phyloP scores from a whole-genome alignment of 257 asterid genomes.

The Capsicum chinense region DNA sequence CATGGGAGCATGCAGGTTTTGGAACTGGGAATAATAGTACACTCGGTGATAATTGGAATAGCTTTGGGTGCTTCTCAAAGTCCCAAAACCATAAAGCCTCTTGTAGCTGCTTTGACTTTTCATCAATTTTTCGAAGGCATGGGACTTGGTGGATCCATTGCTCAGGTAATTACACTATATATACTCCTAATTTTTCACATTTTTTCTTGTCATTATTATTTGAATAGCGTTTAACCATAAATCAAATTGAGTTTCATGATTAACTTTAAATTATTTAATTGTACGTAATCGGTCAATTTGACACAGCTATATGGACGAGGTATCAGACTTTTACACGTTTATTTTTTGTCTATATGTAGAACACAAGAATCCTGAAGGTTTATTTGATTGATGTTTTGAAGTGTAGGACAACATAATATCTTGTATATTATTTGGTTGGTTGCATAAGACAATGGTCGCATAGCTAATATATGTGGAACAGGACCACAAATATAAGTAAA shows the following conservation, averaged over 20 bases:
- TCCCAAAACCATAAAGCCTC: constrained; percentile 28
- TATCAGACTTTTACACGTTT: no score
- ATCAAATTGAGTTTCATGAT: not conserved
- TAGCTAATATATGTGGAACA: not conserved
- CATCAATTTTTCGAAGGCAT: constrained; percentile 34
- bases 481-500: not conserved
- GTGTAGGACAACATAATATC: not conserved
- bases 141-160: constrained; percentile 36
- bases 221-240: not conserved
- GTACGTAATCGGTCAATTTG: no score
- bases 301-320: not conserved
- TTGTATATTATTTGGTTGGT: not conserved
- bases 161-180: constrained; percentile 18
- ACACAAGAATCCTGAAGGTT: no score
- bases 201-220: not conserved
- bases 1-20: constrained; percentile 18
- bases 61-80: constrained; percentile 33
- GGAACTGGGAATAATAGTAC: constrained; percentile 30
- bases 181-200: not conserved
- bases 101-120: constrained; percentile 32
- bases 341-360: no score
- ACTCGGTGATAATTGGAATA: constrained; percentile 33
- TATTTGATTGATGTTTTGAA: not conserved
- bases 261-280: not conserved
- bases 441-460: not conserved